Conservation (phyloP, 768 basidiomycete species). For the Boletus vinaceobasis region DNA sequence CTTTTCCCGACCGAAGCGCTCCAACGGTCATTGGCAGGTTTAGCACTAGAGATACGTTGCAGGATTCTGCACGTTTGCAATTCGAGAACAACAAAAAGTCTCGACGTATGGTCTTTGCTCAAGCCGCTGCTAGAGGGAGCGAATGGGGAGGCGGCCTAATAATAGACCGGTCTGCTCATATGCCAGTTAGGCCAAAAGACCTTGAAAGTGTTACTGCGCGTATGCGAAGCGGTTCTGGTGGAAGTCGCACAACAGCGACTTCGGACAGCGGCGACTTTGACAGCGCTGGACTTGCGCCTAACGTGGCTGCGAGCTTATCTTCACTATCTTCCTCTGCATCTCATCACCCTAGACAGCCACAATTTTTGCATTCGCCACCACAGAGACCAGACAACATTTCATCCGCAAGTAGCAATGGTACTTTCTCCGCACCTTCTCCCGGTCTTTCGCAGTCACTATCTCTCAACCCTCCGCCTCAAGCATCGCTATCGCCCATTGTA, state of each 20-base stretch:
- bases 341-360: constrained; percentile 42
- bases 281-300: constrained; percentile 38
- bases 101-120: constrained; percentile 66
- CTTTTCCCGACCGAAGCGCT: background rate
- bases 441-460: constrained; percentile 34
- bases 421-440: constrained; percentile 38
- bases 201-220: constrained; percentile 42
- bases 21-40: constrained; percentile 41
- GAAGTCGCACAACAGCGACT: constrained; percentile 71
- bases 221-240: constrained; percentile 78
- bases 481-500: constrained; percentile 72
- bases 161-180: constrained; percentile 42
- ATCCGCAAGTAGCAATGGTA: constrained; percentile 36
- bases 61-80: constrained; percentile 75
- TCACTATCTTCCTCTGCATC: constrained; percentile 64
- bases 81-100: constrained; percentile 78
- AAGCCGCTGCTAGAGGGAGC: constrained; percentile 63
- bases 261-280: constrained; percentile 72
- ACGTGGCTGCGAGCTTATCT: constrained; percentile 44
- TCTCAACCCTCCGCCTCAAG: constrained; percentile 35
- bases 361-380: constrained; percentile 42
- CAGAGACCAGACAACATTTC: constrained; percentile 31
- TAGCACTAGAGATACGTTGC: constrained; percentile 71
- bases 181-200: constrained; percentile 46
- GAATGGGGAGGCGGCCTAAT: constrained; percentile 52